phyloP scores from a whole-genome alignment of 805 yeast genomes.

The Wickerhamiella azyma region DNA sequence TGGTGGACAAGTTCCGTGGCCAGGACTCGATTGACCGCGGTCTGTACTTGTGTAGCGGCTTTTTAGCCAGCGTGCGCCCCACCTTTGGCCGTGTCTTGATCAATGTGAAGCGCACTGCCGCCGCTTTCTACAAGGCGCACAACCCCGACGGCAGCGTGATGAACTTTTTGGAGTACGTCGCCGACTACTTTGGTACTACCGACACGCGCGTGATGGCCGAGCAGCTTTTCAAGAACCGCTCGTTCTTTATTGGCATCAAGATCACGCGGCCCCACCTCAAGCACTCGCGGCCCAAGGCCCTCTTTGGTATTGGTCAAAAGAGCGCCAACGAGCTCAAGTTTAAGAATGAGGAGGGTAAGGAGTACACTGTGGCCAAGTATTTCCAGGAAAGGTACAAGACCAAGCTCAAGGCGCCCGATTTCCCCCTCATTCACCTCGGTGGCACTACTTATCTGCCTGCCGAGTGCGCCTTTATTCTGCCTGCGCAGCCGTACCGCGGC shows the following conservation, averaged over 20 bases:
- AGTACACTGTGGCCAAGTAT: neutral
- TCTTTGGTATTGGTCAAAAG: conserved; percentile 6
- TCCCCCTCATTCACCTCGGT: conserved; percentile 7
- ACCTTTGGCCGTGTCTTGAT: conserved; percentile 7
- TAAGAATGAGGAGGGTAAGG: conserved; percentile 6
- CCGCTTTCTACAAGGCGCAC: conserved; percentile 9
- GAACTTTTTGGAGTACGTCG: conserved; percentile 6
- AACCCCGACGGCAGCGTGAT: conserved; percentile 7
- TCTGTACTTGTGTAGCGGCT: conserved; percentile 6
- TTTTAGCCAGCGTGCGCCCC: conserved; percentile 6
- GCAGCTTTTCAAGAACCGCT: conserved; percentile 4
- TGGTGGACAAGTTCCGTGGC: conserved; percentile 4
- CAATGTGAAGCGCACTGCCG: conserved; percentile 8
- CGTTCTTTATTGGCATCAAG: conserved; percentile 8
- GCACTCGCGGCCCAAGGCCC: conserved; percentile 9
- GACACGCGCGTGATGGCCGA: conserved; percentile 1
- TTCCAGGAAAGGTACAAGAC: conserved; percentile 1
- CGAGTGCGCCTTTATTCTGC: conserved; percentile 7
- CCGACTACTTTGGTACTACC: conserved; percentile 6
- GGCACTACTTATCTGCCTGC: conserved; percentile 8
- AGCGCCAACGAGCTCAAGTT: neutral
- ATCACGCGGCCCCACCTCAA: conserved; percentile 5
- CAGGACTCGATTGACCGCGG: conserved; percentile 5
- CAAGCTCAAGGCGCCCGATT: conserved; percentile 6
- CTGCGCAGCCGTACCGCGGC: conserved; percentile 5